Percentiles rank a stretch among this genome's conserved stretches.
Conservation (phyloP, 1,284 basidiomycete species). For the Ceratobasidium theobromae region DNA sequence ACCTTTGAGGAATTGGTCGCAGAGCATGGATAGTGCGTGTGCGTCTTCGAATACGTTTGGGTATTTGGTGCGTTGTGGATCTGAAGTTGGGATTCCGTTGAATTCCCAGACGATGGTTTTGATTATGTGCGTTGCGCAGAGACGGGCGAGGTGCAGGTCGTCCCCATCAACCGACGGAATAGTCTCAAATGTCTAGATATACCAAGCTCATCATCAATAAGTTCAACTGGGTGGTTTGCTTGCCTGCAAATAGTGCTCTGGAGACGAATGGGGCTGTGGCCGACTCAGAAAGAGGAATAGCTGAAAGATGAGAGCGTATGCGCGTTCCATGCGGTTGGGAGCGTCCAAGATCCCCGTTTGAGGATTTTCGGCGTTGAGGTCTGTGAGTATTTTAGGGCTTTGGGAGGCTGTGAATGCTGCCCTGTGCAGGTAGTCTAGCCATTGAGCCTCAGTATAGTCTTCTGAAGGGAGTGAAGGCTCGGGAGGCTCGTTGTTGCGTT, state of each 20-base stretch:
- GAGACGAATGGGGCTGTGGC: conserved; percentile 16
- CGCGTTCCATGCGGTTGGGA: conserved; percentile 20
- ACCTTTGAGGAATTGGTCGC: conserved; percentile 6
- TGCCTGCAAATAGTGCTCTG: conserved; percentile 22
- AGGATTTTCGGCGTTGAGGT: conserved; percentile 1
- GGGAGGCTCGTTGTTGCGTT: background rate
- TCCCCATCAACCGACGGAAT: conserved; percentile 19
- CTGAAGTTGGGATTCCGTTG: background rate
- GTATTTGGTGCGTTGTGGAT: conserved; percentile 18
- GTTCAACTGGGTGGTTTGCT: background rate
- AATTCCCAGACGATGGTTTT: conserved; percentile 30
- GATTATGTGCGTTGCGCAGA: conserved; percentile 14
- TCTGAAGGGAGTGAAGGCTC: conserved; percentile 1
- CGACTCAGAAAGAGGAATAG: conserved; percentile 25
- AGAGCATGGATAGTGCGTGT: background rate
- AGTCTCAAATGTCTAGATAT: conserved; percentile 11
- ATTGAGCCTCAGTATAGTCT: conserved; percentile 15
- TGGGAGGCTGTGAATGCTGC: background rate
- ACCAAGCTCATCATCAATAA: too few species aligned
- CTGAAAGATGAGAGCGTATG: conserved; percentile 26
- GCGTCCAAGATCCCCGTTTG: conserved; percentile 17
- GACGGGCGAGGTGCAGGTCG: conserved; percentile 14
- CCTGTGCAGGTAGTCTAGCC: conserved; percentile 19
- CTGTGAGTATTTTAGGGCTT: conserved; percentile 6
- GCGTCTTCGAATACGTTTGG: conserved; percentile 28